Evolutionary conservation across 352 stramenopile genomes (phyloP).

Genomic region (Globisporangium solare): DNA sequence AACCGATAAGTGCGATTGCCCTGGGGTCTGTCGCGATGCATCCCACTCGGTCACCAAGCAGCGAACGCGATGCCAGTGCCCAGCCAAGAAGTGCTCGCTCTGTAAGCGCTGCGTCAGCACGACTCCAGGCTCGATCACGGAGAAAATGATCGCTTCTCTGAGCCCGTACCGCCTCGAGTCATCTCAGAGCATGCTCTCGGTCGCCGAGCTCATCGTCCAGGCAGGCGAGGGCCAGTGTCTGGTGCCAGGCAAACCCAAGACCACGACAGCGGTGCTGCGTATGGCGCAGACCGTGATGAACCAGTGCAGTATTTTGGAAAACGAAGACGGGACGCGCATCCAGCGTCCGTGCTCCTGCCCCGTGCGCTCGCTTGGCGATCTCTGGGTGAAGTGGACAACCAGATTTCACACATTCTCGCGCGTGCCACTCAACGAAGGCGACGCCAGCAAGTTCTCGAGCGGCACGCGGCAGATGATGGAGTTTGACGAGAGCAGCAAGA

Average conservation of each 20-base stretch:
- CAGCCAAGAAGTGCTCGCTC: constrained; percentile 76
- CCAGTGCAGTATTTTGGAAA: constrained; percentile 69
- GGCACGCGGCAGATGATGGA: constrained; percentile 86
- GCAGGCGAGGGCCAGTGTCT: constrained; percentile 47
- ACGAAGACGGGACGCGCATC: constrained; percentile 46
- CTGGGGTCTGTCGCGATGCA: constrained; percentile 54
- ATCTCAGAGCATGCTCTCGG: constrained; percentile 30
- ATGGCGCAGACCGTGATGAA: constrained; percentile 60
- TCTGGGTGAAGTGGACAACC: constrained; percentile 81
- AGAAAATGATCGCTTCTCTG: constrained; percentile 64
- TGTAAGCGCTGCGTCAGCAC: constrained; percentile 67
- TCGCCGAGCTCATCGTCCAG: constrained; percentile 45
- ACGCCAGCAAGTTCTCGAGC: constrained; percentile 63
- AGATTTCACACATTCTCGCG: constrained; percentile 75
- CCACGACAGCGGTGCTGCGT: constrained; percentile 48
- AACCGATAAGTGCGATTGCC: constrained; percentile 62
- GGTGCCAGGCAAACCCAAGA: constrained; percentile 28
- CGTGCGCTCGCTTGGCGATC: constrained; percentile 66
- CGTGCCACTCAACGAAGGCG: constrained; percentile 40
- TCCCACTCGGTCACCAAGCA: constrained; percentile 65
- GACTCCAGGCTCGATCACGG: constrained; percentile 44
- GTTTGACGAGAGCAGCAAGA: constrained; percentile 36
- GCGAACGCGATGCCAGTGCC: constrained; percentile 71
- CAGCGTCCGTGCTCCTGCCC: constrained; percentile 74
- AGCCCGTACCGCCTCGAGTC: constrained; percentile 34